Percentiles rank a stretch among this genome's conserved stretches.
These are phyloP conservation scores for Phanerochaete carnosa DNA, from an alignment of 768 basidiomycete genomes.

Conservation along the genomic window DNA sequence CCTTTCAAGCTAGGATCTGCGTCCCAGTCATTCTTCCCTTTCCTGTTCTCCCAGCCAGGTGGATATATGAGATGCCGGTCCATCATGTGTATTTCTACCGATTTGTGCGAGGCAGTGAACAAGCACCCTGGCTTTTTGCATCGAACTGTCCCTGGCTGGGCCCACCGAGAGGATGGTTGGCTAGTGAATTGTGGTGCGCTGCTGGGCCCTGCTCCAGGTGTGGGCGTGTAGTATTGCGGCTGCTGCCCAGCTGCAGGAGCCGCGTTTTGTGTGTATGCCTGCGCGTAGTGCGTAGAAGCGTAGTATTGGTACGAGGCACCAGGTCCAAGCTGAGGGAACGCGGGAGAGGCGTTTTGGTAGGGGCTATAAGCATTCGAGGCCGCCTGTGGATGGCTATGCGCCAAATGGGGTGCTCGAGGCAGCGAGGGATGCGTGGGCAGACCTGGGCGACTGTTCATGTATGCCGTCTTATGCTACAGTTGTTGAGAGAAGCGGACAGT, in stretches of 20 bases:
- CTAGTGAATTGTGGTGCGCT: not conserved
- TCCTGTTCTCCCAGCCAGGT: slow-evolving; percentile 59
- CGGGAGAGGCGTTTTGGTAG: not conserved
- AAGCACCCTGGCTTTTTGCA: slow-evolving; percentile 64
- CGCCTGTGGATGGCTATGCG: not conserved
- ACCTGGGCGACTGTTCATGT: slow-evolving; percentile 11
- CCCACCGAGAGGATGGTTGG: slow-evolving; percentile 39
- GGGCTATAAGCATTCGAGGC: not conserved
- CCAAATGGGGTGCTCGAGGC: slow-evolving; percentile 10
- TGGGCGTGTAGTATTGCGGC: not conserved
- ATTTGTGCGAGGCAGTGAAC: slow-evolving; percentile 67
- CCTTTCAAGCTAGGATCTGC: slow-evolving; percentile 80
- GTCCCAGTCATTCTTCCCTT: slow-evolving; percentile 66
- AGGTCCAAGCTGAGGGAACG: not conserved
- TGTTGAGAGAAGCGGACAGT: not conserved
- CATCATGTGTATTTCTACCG: slow-evolving; percentile 82
- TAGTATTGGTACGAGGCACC: slow-evolving; percentile 11
- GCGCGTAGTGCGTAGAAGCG: slow-evolving; percentile 31
- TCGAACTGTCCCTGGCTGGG: slow-evolving; percentile 55
- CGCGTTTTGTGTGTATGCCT: slow-evolving; percentile 23
- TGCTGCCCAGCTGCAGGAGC: not conserved
- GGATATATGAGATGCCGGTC: slow-evolving; percentile 87
- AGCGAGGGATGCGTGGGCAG: slow-evolving; percentile 15
- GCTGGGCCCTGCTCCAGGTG: not conserved
- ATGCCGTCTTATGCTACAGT: not conserved